phyloP scores from a whole-genome alignment of 768 basidiomycete genomes.

The Boletus rufocinnamomeus region DNA sequence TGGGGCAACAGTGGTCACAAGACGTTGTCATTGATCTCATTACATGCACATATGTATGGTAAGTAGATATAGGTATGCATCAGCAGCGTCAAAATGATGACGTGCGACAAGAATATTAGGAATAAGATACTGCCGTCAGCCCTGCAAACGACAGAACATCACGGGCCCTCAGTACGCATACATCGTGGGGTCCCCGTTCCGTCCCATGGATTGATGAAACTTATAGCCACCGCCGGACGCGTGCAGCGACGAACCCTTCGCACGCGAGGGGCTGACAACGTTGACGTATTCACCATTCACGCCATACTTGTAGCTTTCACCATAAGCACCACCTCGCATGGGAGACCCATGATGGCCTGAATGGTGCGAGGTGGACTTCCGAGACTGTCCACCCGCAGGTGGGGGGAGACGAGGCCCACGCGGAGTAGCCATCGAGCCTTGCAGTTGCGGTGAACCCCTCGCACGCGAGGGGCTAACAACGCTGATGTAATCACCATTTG shows the following conservation, averaged over 20 bases:
- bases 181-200: neutral
- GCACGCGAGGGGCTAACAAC: no score
- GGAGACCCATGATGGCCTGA: no score
- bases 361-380: no score
- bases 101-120: neutral
- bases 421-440: no score
- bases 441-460: no score
- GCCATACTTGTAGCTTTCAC: no score
- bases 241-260: conserved; percentile 1
- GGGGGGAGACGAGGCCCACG: no score
- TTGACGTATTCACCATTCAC: neutral
- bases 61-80: neutral
- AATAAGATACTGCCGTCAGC: neutral
- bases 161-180: neutral
- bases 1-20: no score
- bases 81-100: neutral
- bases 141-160: neutral
- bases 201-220: neutral
- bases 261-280: conserved; percentile 2
- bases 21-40: no score
- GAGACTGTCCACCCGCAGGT: no score
- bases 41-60: neutral
- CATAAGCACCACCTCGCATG: no score
- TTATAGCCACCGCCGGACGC: conserved; percentile 2
- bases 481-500: no score